A percentile compares a stretch with the other conserved stretches of the same genome.
phyloP scores from a whole-genome alignment of 73 alveolate species.

The Tetrahymena thermophila region DNA sequence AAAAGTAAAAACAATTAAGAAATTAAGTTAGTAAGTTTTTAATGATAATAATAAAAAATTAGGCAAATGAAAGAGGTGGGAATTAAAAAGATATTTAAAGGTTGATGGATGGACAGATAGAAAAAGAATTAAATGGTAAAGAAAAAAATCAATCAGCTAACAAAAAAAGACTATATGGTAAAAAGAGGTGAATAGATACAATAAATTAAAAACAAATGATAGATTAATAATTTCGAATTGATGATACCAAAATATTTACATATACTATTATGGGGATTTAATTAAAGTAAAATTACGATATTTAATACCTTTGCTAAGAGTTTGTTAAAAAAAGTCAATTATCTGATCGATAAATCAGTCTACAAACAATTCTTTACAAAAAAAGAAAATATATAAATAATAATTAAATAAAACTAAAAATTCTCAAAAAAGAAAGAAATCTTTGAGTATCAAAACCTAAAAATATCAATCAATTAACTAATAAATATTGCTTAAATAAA shows the following conservation, averaged over 20 bases:
- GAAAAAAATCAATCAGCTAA: not conserved
- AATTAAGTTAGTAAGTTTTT: too few species aligned
- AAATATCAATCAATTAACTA: not conserved
- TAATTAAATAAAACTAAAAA: not conserved
- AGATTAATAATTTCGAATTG: not conserved
- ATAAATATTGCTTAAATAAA: too few species aligned
- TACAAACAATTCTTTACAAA: not conserved
- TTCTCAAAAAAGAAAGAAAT: not conserved
- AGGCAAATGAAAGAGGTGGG: not conserved
- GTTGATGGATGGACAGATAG: not conserved
- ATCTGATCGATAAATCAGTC: not conserved
- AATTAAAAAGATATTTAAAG: not conserved
- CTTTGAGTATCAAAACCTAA: not conserved
- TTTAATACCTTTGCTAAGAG: not conserved
- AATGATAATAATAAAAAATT: not conserved
- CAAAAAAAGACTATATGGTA: not conserved
- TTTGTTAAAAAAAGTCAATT: not conserved
- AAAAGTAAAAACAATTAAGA: not conserved
- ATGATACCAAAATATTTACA: not conserved
- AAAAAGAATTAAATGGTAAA: not conserved
- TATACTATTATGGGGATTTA: not conserved
- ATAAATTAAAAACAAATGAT: not conserved
- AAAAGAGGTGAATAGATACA: not conserved
- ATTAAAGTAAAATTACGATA: not conserved
- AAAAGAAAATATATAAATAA: not conserved